Percentiles rank a stretch among this genome's conserved stretches.
Evolutionary conservation across 2,329 filamentous ascomycete genomes (phyloP).

Genomic region (Verticillium isaacii): DNA sequence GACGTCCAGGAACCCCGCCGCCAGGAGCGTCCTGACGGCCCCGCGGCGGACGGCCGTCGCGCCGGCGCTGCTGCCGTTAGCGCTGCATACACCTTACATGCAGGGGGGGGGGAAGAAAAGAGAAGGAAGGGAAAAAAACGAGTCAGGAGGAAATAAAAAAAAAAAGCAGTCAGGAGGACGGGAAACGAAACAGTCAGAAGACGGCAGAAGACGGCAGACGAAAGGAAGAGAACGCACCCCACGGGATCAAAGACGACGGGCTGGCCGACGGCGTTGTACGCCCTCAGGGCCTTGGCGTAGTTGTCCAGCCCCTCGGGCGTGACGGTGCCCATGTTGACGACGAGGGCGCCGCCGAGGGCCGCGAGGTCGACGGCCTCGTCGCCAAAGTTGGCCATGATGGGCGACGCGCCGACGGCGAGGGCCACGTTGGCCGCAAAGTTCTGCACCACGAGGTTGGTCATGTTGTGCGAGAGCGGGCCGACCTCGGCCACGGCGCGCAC

Average conservation of each 20-base stretch:
- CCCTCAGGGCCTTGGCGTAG: conserved; percentile 67
- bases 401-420: conserved; percentile 76
- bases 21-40: conserved; percentile 67
- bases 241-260: conserved; percentile 87
- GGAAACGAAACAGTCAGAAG: too few species aligned
- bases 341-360: conserved; percentile 68
- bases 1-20: conserved; percentile 72
- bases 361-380: conserved; percentile 80
- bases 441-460: conserved; percentile 95
- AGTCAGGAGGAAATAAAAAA: too few species aligned
- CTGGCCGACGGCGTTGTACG: conserved; percentile 73
- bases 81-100: too few species aligned
- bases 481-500: conserved; percentile 56
- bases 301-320: conserved; percentile 69
- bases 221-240: conserved; percentile 47
- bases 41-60: conserved; percentile 52
- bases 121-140: background rate
- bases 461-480: conserved; percentile 84
- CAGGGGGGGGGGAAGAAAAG: background rate
- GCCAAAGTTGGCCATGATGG: conserved; percentile 90
- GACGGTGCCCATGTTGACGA: conserved; percentile 94
- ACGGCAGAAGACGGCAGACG: background rate
- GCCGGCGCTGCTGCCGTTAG: conserved; percentile 5
- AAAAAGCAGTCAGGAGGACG: too few species aligned
- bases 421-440: conserved; percentile 93